These are phyloP conservation scores for Cajanus cajan DNA, from an alignment of 306 rosid genomes.

Conservation along the genomic window DNA sequence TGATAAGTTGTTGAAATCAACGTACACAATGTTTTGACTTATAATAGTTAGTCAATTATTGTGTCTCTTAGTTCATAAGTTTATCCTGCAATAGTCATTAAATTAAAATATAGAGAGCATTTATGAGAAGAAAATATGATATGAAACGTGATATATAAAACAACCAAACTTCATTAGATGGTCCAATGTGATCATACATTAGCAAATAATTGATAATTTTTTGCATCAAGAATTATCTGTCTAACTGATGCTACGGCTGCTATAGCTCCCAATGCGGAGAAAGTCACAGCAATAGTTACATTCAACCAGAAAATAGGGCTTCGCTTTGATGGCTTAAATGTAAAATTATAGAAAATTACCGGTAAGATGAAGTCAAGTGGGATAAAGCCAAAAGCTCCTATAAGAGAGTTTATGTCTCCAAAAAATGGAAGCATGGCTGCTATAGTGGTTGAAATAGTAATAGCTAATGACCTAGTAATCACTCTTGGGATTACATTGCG, in stretches of 20 bases:
- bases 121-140: neutral
- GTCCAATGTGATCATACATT: constrained; percentile 41
- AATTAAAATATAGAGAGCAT: neutral
- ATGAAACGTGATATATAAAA: neutral
- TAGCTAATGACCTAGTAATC: constrained; percentile 51
- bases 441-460: constrained; percentile 43
- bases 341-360: constrained; percentile 58
- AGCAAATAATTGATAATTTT: constrained; percentile 58
- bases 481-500: constrained; percentile 68
- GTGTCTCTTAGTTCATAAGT: too few relatives aligned
- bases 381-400: constrained; percentile 84
- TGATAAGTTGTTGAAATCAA: too few relatives aligned
- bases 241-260: constrained; percentile 74
- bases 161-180: neutral
- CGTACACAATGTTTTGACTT: too few relatives aligned
- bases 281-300: constrained; percentile 44
- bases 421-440: constrained; percentile 92
- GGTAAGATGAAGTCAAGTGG: constrained; percentile 87
- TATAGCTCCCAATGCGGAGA: constrained; percentile 55
- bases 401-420: constrained; percentile 66
- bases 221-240: constrained; percentile 66
- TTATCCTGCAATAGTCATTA: too few relatives aligned
- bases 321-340: constrained; percentile 69
- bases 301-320: constrained; percentile 61
- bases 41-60: too few relatives aligned